Evolutionary conservation across 129 eudicot genomes (phyloP), one percentile per base, ranked within the genome.

Genomic region (Tagetes erecta): DNA sequence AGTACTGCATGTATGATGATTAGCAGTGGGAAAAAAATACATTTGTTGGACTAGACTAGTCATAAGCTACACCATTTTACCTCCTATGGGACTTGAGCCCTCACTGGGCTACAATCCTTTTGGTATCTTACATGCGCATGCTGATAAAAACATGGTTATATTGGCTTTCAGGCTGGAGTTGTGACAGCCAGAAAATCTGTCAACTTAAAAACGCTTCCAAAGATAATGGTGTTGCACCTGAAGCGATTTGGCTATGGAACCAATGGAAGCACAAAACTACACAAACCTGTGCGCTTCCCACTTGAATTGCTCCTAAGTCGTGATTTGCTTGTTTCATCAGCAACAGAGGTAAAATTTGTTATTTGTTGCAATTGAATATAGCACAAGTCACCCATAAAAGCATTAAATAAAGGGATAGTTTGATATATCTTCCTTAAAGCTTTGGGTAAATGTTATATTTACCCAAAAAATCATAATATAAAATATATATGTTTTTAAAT

Each of bases 231-330:
- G 70, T 70, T 94, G 76, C 98, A 94, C 67, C 79, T 94, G 34
- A 94, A 86, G 91, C 86, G 98, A 36, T 94, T 94, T 74, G 81
- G 92, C 58, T 94, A 88, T 75, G 91, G 91, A 77, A 86, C 80
- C 70, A 82, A 83, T 65, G 98, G 98, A 75, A 94, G 98, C 80
- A 86, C 91, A 67, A 94, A 94, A 66, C 47, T 94, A 83, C 93
- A 84, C 71, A 90, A 94, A 80, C 80, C 96, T 67, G 86, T 94
- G 30, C 89, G 76, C 62, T 90, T 94, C 80, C 96, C 98, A 60
- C 93, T 88, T 76, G 93, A 90, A 67, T 77, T 94, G 40, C 77
- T 80, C 35, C 73, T 94, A 36, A 80, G 80, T 72, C 96, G 96
- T 41, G 91, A 94, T 70, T 76, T 94, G 68, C 89, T 90, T 70